phyloP scores from a whole-genome alignment of 805 yeast species.

The Lachancea quebecensis region DNA sequence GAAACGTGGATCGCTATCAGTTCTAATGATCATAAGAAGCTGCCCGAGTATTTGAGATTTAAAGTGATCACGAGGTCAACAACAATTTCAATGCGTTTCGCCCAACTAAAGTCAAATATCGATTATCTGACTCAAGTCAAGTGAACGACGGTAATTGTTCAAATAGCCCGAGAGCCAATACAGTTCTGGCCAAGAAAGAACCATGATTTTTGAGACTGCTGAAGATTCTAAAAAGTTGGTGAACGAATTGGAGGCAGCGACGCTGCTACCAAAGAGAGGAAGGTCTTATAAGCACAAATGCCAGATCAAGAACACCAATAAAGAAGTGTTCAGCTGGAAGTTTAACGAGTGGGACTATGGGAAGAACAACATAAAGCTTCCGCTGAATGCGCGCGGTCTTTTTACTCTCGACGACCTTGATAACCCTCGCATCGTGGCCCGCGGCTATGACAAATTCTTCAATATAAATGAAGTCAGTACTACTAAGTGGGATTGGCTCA shows the following conservation, averaged over 20 bases:
- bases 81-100: no score
- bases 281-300: constrained; percentile 27
- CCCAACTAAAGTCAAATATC: no score
- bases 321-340: constrained; percentile 54
- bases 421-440: constrained; percentile 45
- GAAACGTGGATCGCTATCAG: neutral
- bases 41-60: no score
- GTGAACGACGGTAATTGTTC: no score
- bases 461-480: constrained; percentile 57
- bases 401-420: constrained; percentile 43
- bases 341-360: constrained; percentile 88
- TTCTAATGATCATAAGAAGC: no score
- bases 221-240: constrained; percentile 12
- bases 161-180: neutral
- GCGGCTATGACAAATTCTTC: constrained; percentile 96
- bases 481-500: constrained; percentile 46
- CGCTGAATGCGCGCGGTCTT: constrained; percentile 77
- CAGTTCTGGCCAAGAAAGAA: neutral
- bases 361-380: constrained; percentile 46
- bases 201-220: neutral
- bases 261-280: constrained; percentile 26
- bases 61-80: no score
- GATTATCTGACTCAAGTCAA: no score
- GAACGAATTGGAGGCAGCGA: constrained; percentile 17
- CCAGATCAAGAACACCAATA: constrained; percentile 21